These are phyloP conservation scores for Boletus rubescentipes DNA, from an alignment of 768 basidiomycete genomes.

Conservation along the genomic window DNA sequence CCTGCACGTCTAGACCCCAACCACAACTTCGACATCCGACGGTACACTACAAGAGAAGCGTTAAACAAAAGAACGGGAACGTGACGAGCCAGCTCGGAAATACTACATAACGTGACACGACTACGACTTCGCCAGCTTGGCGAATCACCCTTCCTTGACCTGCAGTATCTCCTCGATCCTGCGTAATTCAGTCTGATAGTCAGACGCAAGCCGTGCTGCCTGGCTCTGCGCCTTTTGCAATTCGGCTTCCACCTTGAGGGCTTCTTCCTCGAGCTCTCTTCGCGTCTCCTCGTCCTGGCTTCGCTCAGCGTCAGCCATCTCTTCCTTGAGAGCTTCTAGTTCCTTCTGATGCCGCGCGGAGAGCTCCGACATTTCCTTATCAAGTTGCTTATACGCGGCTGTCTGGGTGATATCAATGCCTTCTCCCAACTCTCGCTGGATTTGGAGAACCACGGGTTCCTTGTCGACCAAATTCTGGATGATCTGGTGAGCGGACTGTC, in stretches of 20 bases:
- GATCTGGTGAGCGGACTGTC: constrained; percentile 45
- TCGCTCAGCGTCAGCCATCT: constrained; percentile 47
- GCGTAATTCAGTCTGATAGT: constrained; percentile 35
- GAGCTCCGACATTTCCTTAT: constrained; percentile 47
- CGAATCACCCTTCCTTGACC: constrained; percentile 29
- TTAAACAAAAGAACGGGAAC: constrained; percentile 4
- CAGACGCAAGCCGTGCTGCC: constrained; percentile 30
- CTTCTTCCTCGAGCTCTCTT: constrained; percentile 45
- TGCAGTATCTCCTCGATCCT: constrained; percentile 34
- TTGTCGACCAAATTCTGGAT: constrained; percentile 42
- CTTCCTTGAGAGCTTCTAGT: constrained; percentile 43
- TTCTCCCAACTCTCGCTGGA: constrained; percentile 54
- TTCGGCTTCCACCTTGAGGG: constrained; percentile 31
- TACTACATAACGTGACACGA: constrained; percentile 24
- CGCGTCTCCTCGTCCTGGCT: constrained; percentile 46
- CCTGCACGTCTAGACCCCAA: constrained; percentile 18
- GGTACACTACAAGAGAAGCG: constrained; percentile 2
- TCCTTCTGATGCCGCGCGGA: constrained; percentile 46
- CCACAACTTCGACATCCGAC: constrained; percentile 7
- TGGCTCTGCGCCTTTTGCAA: constrained; percentile 30
- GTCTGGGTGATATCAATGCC: constrained; percentile 52
- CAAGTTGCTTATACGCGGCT: constrained; percentile 51
- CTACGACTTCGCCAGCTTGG: background rate
- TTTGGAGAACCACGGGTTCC: constrained; percentile 44
- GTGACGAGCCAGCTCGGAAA: constrained; percentile 23